Conservation (phyloP, 139 green algal genomes). For the Picochlorum sp. region DNA sequence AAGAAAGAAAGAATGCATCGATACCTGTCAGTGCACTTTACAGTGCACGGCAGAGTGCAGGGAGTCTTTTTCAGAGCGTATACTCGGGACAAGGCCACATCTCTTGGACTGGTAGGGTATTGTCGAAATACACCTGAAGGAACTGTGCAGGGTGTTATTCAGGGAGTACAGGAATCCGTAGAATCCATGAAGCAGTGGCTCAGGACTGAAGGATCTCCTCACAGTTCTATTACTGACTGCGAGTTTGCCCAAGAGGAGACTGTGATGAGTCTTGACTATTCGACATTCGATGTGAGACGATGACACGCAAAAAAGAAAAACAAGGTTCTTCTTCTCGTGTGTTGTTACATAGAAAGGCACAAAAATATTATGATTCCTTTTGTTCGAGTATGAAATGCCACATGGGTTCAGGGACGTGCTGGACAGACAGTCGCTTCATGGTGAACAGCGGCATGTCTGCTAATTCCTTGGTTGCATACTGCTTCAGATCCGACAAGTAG, state of each 20-base stretch:
- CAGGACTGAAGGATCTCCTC: constrained; percentile 13
- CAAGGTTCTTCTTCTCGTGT: too few species aligned
- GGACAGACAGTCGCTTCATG: constrained; percentile 37
- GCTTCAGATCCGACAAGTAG: constrained; percentile 49
- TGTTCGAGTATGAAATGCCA: constrained; percentile 35
- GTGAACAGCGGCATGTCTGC: constrained; percentile 44
- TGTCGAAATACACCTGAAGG: constrained; percentile 17
- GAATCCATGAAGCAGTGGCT: constrained; percentile 19
- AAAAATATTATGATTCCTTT: not conserved
- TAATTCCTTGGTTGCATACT: constrained; percentile 23
- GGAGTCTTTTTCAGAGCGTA: constrained; percentile 27
- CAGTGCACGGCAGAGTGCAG: constrained; percentile 18
- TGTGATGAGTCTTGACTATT: not conserved
- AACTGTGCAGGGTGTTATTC: not conserved
- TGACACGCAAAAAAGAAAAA: too few species aligned
- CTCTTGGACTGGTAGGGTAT: constrained; percentile 18
- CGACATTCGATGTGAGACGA: constrained; percentile 3
- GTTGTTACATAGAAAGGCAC: too few species aligned
- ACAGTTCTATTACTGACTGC: constrained; percentile 13
- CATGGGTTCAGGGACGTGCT: constrained; percentile 26
- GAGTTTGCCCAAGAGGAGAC: not conserved
- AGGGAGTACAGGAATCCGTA: not conserved
- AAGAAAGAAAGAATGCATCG: too few species aligned
- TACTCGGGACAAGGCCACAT: constrained; percentile 15
- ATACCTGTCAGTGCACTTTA: constrained; percentile 1